Conservation (phyloP, 129 eudicot genomes). For the Erigeron canadensis region DNA sequence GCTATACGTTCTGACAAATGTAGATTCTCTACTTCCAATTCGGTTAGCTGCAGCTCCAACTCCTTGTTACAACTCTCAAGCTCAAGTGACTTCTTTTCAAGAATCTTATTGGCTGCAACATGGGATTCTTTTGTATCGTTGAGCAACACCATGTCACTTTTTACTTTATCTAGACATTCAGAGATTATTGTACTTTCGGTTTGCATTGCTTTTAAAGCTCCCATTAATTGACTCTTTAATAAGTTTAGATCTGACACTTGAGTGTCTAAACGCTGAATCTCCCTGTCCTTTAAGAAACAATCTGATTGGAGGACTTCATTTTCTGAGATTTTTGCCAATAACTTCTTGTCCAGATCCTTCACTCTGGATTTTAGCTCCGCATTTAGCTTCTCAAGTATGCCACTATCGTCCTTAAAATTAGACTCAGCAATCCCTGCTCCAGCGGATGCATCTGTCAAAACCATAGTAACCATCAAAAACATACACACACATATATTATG, state of each 20-base stretch:
- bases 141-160: constrained; percentile 40
- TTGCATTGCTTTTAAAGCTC: constrained; percentile 43
- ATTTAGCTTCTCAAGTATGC: constrained; percentile 19
- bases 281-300: constrained; percentile 42
- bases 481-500: not conserved
- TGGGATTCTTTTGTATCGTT: constrained; percentile 42
- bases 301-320: constrained; percentile 48
- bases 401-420: constrained; percentile 12
- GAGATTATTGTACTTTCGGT: constrained; percentile 40
- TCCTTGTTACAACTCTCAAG: constrained; percentile 55
- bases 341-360: constrained; percentile 29
- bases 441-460: constrained; percentile 34
- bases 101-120: constrained; percentile 44
- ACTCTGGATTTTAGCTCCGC: constrained; percentile 29
- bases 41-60: constrained; percentile 44
- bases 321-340: constrained; percentile 40
- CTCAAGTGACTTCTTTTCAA: constrained; percentile 49
- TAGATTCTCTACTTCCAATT: constrained; percentile 60
- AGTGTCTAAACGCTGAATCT: constrained; percentile 46
- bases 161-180: constrained; percentile 36
- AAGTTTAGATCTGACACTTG: constrained; percentile 45
- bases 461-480: constrained; percentile 24
- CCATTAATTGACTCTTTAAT: constrained; percentile 38
- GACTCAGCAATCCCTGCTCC: constrained; percentile 16
- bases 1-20: constrained; percentile 65